Evolutionary conservation across 148 eudicot species (phyloP).

Genomic region (Silene uniflora): DNA sequence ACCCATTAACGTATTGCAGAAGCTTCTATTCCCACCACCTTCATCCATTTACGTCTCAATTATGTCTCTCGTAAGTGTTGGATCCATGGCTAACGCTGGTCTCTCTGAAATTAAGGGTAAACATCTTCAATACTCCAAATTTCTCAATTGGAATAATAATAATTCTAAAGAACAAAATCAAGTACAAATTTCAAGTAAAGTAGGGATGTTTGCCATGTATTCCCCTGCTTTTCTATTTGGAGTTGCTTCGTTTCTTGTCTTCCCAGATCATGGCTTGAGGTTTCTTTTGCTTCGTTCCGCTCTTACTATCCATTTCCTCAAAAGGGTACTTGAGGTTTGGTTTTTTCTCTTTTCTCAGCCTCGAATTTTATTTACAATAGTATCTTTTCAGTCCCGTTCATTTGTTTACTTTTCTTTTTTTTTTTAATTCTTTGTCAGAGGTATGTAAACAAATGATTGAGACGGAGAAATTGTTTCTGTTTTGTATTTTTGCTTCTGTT

Average conservation of each 20-base stretch:
- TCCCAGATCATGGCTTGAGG: slow-evolving; percentile 30
- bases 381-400: too few species aligned
- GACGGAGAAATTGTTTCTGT: too few species aligned
- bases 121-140: slow-evolving; percentile 40
- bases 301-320: slow-evolving; percentile 44
- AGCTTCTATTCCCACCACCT: slow-evolving; percentile 31
- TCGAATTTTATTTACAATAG: too few species aligned
- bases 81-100: slow-evolving; percentile 14
- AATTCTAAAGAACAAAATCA: background rate
- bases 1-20: slow-evolving; percentile 17
- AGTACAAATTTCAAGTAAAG: slow-evolving; percentile 24
- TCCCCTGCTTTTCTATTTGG: slow-evolving; percentile 42
- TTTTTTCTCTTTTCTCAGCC: background rate
- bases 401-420: too few species aligned
- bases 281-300: slow-evolving; percentile 36
- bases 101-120: slow-evolving; percentile 33
- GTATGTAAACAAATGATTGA: too few species aligned
- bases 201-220: slow-evolving; percentile 41
- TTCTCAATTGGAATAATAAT: slow-evolving; percentile 17
- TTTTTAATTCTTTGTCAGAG: too few species aligned
- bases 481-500: too few species aligned
- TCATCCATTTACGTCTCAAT: slow-evolving; percentile 25
- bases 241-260: slow-evolving; percentile 25
- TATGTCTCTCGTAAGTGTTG: slow-evolving; percentile 23
- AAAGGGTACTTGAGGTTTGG: slow-evolving; percentile 45